Base-by-base conservation (phyloP, 2,329 filamentous ascomycete species). In the Pyricularia sp. region DNA sequence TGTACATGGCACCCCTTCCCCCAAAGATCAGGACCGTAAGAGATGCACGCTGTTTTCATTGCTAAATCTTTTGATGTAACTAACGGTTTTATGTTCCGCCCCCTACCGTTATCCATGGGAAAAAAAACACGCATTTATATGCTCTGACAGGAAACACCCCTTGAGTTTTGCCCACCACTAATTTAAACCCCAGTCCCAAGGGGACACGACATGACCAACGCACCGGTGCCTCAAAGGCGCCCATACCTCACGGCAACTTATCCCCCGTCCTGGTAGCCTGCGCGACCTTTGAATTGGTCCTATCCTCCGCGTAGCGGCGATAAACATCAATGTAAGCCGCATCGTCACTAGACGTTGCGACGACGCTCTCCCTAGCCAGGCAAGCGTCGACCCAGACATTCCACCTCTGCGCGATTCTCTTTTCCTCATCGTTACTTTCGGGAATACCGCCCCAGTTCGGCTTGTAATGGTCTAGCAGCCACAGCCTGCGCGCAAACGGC, bases 391-490 rank as follows among this genome's bases (percentile, higher is more conserved):
- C 78, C 90, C 90, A 94, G 68, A 75, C 81, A 73, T 83, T 80
- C 87, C 90, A 94, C 65, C 90, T 81, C 61, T 73, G 77, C 91
- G 90, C 93, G 1, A 84, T 75, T 50, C 76, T n/a, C 17, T 61
- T 59, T 10, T 61, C 36, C n/a, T 31, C 55, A 12, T 81, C 67
- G 71, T 1, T 1, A 65, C 68, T 23, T 10, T 71, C 66, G 2
- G 83, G 82, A 28, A 87, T 79, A 0, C 82, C 83, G 2, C 82
- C 72, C 0, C 86, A 85, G 0, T 84, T 85, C 0, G 79, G 74
- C 75, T 94, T 94, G 75, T 90, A 94, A 71, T 92, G 84, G 73
- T 94, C 90, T 72, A 94, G 89, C 6, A 92, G 79, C 81, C 90
- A 94, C 25, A 93, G 75, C 17, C 91, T 82, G 73, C 88, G 85